Evolutionary conservation across 495 filamentous ascomycete species (phyloP), one percentile per base, ranked within the genome.

Genomic region (Cercophora scortea): DNA sequence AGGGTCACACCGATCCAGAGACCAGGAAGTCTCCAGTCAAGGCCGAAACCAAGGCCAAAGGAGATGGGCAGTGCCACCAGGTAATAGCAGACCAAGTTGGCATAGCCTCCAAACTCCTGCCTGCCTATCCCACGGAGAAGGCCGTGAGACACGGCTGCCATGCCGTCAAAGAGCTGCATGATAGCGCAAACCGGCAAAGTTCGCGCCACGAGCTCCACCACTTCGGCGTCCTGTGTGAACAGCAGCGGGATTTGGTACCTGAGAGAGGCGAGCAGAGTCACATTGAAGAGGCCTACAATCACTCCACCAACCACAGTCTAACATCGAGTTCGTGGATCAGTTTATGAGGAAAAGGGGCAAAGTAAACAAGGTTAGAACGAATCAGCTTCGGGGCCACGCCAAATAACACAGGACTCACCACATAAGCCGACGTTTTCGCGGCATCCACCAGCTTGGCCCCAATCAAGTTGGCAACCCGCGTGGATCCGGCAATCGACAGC

Each of bases 31-130:
- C 81, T 79, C 88, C 86, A 92, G 39, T 73, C 69, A 13, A 90
- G 67, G 0, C 77, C 81, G 63, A 95, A 95, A 0, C 80, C 83
- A 0, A 84, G 78, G 1, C 81, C 81, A 61, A 93, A 85, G 43
- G 86, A 90, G 38, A 95, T 80, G 2, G 90, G 92, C 75, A 96
- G 76, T 0, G 87, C 92, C 41, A 96, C 75, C 4, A 77, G 68
- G 70, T 97, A 97, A 69, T 96, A 97, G 45, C 81, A 83, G 47
- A 86, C 81, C 3, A 97, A 63, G 58, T 89, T 90, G 32, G 91
- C 82, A 64, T 90, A 95, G 5, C 91, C 90, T 2, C 91, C 90
- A 46, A 97, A 79, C 56, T 90, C 83, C 64, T 96, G 92, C 35
- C 86, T 78, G 3, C 91, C 90, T 32, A 92, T 78, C 9, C 91